Conservation (phyloP, 2,329 filamentous ascomycete species). For the Gliomastix tumulicola region DNA sequence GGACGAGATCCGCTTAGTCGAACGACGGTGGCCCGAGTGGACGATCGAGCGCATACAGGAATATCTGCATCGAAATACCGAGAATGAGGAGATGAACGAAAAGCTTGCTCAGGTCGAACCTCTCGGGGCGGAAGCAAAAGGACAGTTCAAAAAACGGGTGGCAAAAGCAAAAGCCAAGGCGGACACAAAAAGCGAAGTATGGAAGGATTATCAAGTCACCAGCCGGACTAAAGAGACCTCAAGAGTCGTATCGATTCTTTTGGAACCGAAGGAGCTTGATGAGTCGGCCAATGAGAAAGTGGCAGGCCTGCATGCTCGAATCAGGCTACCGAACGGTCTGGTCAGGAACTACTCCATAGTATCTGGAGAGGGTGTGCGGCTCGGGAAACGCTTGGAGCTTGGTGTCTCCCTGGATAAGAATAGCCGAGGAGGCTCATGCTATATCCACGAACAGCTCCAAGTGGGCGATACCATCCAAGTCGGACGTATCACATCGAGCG, state of each 20-base stretch:
- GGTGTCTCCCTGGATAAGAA: slow-evolving; percentile 48
- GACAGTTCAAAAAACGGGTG: slow-evolving; percentile 43
- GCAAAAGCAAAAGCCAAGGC: slow-evolving; percentile 31
- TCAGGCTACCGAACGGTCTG: slow-evolving; percentile 50
- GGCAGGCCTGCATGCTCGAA: slow-evolving; percentile 45
- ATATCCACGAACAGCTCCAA: slow-evolving; percentile 41
- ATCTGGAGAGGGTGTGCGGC: slow-evolving; percentile 11
- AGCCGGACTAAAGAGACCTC: slow-evolving; percentile 44
- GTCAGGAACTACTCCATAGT: slow-evolving; percentile 56
- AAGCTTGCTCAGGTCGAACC: slow-evolving; percentile 43
- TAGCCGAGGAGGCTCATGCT: slow-evolving; percentile 55
- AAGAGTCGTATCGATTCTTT: slow-evolving; percentile 41
- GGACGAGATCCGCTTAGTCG: slow-evolving; percentile 48
- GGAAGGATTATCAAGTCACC: slow-evolving; percentile 39
- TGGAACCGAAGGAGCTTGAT: slow-evolving; percentile 35
- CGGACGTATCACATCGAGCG: slow-evolving; percentile 40
- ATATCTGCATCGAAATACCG: slow-evolving; percentile 48
- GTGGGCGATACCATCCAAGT: slow-evolving; percentile 44
- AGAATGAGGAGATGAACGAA: slow-evolving; percentile 42
- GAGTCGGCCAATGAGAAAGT: slow-evolving; percentile 24
- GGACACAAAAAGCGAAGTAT: slow-evolving; percentile 22
- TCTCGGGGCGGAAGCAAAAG: slow-evolving; percentile 40
- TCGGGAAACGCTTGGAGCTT: slow-evolving; percentile 42
- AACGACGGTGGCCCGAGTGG: slow-evolving; percentile 51
- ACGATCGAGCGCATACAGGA: slow-evolving; percentile 57